These are phyloP conservation scores for Lichina pygmaea DNA, from an alignment of 495 filamentous ascomycete species.

Conservation along the genomic window DNA sequence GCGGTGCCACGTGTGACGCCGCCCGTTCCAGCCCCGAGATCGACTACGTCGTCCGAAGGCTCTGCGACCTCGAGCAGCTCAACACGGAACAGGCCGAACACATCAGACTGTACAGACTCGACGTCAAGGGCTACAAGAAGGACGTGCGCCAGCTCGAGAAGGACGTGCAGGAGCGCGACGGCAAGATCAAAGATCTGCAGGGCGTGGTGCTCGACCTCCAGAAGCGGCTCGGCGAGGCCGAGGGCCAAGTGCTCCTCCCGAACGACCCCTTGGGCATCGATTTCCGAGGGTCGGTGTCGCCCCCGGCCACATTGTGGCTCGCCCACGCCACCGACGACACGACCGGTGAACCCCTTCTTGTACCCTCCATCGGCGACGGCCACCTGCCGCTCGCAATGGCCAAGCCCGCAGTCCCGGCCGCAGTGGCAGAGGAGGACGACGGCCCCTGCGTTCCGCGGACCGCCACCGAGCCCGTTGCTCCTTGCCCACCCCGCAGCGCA, in stretches of 20 bases:
- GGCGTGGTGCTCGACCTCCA: not conserved
- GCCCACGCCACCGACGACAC: not conserved
- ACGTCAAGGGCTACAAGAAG: constrained; percentile 1
- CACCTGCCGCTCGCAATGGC: no score
- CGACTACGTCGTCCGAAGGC: not conserved
- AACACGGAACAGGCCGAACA: not conserved
- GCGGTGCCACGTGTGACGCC: not conserved
- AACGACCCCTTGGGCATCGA: not conserved
- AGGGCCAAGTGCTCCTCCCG: not conserved
- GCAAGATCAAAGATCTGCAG: not conserved
- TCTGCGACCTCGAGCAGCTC: not conserved
- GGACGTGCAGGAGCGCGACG: not conserved
- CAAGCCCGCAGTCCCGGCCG: no score
- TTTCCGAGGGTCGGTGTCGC: not conserved
- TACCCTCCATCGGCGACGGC: no score
- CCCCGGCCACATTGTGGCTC: not conserved
- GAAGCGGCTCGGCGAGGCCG: not conserved
- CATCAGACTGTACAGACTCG: constrained; percentile 1
- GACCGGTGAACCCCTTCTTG: no score
- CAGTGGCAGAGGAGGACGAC: no score
- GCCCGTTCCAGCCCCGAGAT: not conserved
- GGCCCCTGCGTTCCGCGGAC: no score
- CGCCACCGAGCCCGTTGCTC: no score
- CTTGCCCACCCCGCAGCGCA: no score
- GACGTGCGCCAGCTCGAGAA: constrained; percentile 1